These are phyloP conservation scores for Tephrocybe rancida DNA, from an alignment of 768 basidiomycete species.

Conservation along the genomic window DNA sequence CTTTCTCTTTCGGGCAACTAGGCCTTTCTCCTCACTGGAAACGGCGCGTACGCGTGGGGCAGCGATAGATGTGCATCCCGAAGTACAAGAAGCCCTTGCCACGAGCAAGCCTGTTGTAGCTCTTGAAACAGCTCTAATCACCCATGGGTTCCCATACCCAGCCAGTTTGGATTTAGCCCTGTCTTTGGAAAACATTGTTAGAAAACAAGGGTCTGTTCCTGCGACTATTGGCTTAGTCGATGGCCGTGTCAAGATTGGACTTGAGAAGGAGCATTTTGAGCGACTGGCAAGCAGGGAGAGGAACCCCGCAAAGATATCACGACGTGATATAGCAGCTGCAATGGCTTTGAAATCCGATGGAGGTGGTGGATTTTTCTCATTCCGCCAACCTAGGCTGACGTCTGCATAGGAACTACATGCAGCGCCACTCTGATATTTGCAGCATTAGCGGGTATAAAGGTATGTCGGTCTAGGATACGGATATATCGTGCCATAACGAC, in stretches of 20 bases:
- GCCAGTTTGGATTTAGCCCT: slow-evolving; percentile 70
- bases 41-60: slow-evolving; percentile 23
- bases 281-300: slow-evolving; percentile 57
- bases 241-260: slow-evolving; percentile 87
- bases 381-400: background rate
- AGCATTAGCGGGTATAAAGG: slow-evolving; percentile 86
- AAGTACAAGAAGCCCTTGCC: slow-evolving; percentile 80
- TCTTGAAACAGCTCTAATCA: slow-evolving; percentile 89
- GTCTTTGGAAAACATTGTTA: slow-evolving; percentile 73
- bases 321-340: slow-evolving; percentile 80
- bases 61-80: slow-evolving; percentile 73
- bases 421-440: slow-evolving; percentile 76
- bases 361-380: slow-evolving; percentile 45
- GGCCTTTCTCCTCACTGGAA: slow-evolving; percentile 5
- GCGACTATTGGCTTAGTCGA: slow-evolving; percentile 88
- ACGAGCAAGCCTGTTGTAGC: slow-evolving; percentile 76
- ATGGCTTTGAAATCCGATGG: slow-evolving; percentile 71
- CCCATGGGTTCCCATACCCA: slow-evolving; percentile 90
- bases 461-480: slow-evolving; percentile 23
- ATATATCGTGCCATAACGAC: slow-evolving; percentile 5
- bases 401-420: slow-evolving; percentile 62
- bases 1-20: background rate
- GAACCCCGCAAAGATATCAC: slow-evolving; percentile 67
- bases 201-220: slow-evolving; percentile 77
- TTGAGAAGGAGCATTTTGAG: slow-evolving; percentile 65